These are phyloP conservation scores for Amanita molliuscula DNA, from an alignment of 768 basidiomycete genomes.

Conservation along the genomic window DNA sequence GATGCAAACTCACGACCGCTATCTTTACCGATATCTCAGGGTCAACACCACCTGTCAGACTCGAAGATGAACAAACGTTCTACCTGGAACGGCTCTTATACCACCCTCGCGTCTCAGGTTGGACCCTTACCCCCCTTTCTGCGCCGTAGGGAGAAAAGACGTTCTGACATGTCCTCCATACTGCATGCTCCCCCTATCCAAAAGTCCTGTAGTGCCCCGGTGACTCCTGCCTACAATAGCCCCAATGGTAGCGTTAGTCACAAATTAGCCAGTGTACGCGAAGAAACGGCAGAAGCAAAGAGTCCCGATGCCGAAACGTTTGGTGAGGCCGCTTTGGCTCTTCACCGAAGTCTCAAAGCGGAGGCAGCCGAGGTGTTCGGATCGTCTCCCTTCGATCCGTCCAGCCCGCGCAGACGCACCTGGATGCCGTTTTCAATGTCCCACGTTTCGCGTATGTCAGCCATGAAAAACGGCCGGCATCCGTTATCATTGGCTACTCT, in stretches of 20 bases:
- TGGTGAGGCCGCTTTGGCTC: conserved; percentile 48
- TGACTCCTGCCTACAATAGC: conserved; percentile 11
- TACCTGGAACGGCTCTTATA: conserved; percentile 69
- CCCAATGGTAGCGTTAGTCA: not conserved
- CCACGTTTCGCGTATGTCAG: conserved; percentile 53
- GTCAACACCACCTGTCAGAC: conserved; percentile 17
- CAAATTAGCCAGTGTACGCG: conserved; percentile 12
- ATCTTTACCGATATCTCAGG: conserved; percentile 25
- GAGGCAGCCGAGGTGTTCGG: conserved; percentile 43
- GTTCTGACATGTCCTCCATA: conserved; percentile 43
- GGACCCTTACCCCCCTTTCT: conserved; percentile 33
- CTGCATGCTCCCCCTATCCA: conserved; percentile 19
- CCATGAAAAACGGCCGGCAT: conserved; percentile 49
- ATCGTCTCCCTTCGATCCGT: conserved; percentile 7
- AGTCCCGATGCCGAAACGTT: conserved; percentile 27
- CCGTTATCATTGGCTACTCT: conserved; percentile 59
- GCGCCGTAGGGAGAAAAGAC: conserved; percentile 39
- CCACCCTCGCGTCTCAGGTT: conserved; percentile 35
- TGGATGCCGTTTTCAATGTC: conserved; percentile 24
- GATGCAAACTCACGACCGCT: conserved; percentile 25
- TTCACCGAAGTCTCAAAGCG: conserved; percentile 43
- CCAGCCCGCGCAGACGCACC: conserved; percentile 20
- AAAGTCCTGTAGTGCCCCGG: conserved; percentile 30
- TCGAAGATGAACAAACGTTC: conserved; percentile 40
- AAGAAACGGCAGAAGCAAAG: conserved; percentile 20